phyloP scores from a whole-genome alignment of 306 rosid genomes.

The Inga oerstediana region DNA sequence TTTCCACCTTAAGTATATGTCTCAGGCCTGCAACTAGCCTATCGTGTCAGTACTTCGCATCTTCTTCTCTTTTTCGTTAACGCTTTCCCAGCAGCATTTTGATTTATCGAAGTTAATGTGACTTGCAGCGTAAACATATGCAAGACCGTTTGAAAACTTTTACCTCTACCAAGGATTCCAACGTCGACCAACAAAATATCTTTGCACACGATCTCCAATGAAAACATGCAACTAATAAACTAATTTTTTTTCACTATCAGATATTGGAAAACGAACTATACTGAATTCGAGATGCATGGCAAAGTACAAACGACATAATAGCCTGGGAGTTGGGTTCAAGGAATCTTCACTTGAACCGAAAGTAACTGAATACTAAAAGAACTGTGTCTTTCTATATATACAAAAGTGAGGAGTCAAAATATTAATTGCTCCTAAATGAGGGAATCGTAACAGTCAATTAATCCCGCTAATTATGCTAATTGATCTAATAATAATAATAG shows the following conservation, averaged over 20 bases:
- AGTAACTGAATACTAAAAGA: no score
- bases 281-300: not conserved
- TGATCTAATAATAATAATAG: no score
- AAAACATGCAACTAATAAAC: slow-evolving; percentile 1
- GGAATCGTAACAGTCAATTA: no score
- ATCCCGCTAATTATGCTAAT: no score
- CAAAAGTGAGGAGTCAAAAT: no score
- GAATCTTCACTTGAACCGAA: slow-evolving; percentile 23
- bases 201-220: not conserved
- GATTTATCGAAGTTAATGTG: not conserved
- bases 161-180: slow-evolving; percentile 14
- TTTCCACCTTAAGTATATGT: not conserved
- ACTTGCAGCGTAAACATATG: not conserved
- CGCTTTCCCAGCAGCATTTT: not conserved
- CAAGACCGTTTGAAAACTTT: not conserved
- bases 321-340: slow-evolving; percentile 39
- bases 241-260: not conserved
- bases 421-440: no score
- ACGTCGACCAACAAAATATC: not conserved
- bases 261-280: not conserved
- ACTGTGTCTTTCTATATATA: no score
- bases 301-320: not conserved
- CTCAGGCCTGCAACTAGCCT: not conserved
- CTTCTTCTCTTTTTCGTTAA: not conserved
- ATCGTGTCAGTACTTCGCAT: not conserved